Percentiles rank a stretch among this genome's conserved stretches.
Evolutionary conservation across 345 rosid species (phyloP).

Genomic region (Erysimum cheiranthoides): DNA sequence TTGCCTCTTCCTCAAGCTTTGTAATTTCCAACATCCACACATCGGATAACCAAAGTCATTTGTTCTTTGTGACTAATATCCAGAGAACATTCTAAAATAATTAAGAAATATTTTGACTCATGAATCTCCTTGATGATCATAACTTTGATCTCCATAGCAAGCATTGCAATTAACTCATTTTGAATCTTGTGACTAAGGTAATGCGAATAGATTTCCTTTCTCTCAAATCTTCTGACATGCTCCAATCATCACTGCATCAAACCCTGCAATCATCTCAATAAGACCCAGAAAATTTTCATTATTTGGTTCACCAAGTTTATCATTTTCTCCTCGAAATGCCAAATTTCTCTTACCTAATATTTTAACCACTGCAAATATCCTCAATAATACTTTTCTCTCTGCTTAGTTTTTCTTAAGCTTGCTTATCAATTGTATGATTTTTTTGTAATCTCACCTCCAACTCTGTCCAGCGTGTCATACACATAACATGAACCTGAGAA

Average conservation of each 20-base stretch:
- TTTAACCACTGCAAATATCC: background rate
- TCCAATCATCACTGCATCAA: slow-evolving; percentile 2
- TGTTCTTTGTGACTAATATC: slow-evolving; percentile 7
- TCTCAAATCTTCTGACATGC: background rate
- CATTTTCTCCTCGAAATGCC: background rate
- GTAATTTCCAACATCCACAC: slow-evolving; percentile 17
- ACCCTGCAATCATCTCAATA: background rate
- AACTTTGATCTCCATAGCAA: background rate
- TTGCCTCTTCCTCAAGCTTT: no score
- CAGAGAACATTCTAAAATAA: background rate
- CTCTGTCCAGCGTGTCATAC: no score
- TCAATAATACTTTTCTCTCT: background rate
- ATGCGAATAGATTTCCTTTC: background rate
- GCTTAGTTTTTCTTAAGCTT: no score
- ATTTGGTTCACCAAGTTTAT: background rate
- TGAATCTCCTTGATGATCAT: no score
- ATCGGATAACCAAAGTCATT: background rate
- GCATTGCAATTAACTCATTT: background rate
- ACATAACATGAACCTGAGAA: no score
- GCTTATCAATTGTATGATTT: no score
- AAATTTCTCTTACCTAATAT: background rate
- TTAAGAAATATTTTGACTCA: background rate
- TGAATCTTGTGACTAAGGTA: background rate
- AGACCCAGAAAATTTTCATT: background rate
- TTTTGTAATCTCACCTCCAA: no score